A percentile compares a stretch with the other conserved stretches of the same genome.
These are phyloP conservation scores for Pichia exigua DNA, from an alignment of 805 yeast genomes.

Conservation along the genomic window DNA sequence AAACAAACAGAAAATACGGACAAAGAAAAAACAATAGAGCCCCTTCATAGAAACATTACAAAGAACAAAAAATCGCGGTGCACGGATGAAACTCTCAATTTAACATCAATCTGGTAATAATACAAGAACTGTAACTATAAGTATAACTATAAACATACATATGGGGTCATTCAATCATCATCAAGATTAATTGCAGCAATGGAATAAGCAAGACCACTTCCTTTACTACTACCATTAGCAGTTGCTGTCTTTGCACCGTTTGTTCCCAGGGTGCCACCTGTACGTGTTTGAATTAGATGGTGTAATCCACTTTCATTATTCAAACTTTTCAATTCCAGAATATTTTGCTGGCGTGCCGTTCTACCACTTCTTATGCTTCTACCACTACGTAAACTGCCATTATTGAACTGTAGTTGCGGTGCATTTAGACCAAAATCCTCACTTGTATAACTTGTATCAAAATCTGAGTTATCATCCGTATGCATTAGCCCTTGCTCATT, in stretches of 20 bases:
- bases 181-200: conserved; percentile 10
- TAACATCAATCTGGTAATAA: too few relatives aligned
- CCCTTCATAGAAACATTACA: background rate
- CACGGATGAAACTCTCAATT: background rate
- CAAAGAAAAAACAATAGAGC: background rate
- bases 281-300: background rate
- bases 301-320: background rate
- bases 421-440: background rate
- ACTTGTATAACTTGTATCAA: background rate
- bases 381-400: background rate
- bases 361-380: conserved; percentile 3
- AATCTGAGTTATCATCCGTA: background rate
- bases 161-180: background rate
- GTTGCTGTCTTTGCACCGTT: background rate
- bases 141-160: background rate
- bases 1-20: background rate
- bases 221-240: background rate
- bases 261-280: background rate
- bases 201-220: conserved; percentile 13
- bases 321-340: conserved; percentile 1
- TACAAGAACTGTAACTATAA: background rate
- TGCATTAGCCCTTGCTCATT: background rate
- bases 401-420: background rate
- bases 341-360: conserved; percentile 1
- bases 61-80: background rate